A percentile compares a stretch with the other conserved stretches of the same genome.
Evolutionary conservation across 306 rosid species (phyloP).

Genomic region (Urtica urens): DNA sequence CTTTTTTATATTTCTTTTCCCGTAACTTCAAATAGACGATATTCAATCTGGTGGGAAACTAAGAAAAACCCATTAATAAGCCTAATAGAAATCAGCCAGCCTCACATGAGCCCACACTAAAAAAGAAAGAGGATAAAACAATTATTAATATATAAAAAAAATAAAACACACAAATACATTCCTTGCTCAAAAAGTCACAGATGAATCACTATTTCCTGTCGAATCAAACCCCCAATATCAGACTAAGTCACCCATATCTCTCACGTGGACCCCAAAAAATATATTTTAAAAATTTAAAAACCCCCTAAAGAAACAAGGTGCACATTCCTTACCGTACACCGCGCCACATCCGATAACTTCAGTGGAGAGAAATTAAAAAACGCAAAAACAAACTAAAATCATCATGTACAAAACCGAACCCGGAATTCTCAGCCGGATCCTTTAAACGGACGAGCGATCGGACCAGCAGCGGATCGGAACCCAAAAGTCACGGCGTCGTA

Average conservation of each 20-base stretch:
- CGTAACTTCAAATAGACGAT: constrained; percentile 1
- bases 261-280: not conserved
- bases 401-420: constrained; percentile 1
- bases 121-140: not conserved
- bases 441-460: constrained; percentile 54
- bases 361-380: not conserved
- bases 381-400: not conserved
- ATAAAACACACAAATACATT: not conserved
- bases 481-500: constrained; percentile 39
- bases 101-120: not conserved
- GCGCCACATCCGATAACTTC: constrained; percentile 12
- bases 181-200: constrained; percentile 2
- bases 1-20: too few species aligned
- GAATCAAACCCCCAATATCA: not conserved
- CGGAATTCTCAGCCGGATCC: constrained; percentile 17
- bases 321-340: constrained; percentile 30
- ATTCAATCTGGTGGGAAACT: constrained; percentile 7
- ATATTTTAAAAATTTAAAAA: not conserved
- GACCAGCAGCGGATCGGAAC: constrained; percentile 60
- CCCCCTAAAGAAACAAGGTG: not conserved
- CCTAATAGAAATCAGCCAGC: too few species aligned
- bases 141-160: too few species aligned
- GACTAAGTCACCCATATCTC: not conserved
- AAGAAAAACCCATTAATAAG: not conserved
- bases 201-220: not conserved